These are phyloP conservation scores for Cutaneotrichosporon sp. DNA, from an alignment of 1,284 basidiomycete species.

Conservation along the genomic window DNA sequence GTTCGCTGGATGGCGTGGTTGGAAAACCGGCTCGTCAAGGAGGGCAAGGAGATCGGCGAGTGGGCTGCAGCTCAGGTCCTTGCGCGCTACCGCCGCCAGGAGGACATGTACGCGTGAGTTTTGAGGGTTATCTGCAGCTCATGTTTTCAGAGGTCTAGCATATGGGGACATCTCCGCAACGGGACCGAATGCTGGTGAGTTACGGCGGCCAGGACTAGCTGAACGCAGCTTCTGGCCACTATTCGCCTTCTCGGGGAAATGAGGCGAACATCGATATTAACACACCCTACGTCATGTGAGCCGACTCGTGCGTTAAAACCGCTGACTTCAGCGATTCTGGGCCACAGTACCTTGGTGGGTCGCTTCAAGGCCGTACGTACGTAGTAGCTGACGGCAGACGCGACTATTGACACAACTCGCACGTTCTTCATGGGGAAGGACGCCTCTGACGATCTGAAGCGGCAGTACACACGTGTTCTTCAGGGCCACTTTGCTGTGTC, in stretches of 20 bases:
- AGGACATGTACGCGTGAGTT: constrained; percentile 65
- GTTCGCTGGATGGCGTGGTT: constrained; percentile 83
- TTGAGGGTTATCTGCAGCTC: neutral
- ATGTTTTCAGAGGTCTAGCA: constrained; percentile 61
- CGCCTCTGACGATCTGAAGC: constrained; percentile 65
- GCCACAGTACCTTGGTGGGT: constrained; percentile 62
- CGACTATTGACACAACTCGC: constrained; percentile 88
- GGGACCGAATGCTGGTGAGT: constrained; percentile 66
- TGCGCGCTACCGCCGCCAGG: constrained; percentile 68
- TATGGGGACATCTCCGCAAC: constrained; percentile 91
- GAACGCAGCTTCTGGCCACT: constrained; percentile 77
- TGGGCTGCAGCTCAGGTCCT: constrained; percentile 83
- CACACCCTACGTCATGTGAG: constrained; percentile 83
- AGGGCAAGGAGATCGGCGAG: constrained; percentile 74
- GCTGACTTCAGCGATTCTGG: constrained; percentile 66
- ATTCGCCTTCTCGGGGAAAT: constrained; percentile 68
- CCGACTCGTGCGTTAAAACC: neutral
- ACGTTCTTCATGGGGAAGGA: constrained; percentile 77
- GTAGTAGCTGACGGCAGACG: constrained; percentile 53
- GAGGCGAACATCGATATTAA: constrained; percentile 69
- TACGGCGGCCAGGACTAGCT: neutral
- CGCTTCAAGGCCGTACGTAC: neutral
- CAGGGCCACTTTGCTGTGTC: constrained; percentile 97
- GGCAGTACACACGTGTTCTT: constrained; percentile 88
- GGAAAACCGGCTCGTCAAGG: constrained; percentile 68